phyloP scores from a whole-genome alignment of 177 flowering plant species.

The Vitis hybrid region DNA sequence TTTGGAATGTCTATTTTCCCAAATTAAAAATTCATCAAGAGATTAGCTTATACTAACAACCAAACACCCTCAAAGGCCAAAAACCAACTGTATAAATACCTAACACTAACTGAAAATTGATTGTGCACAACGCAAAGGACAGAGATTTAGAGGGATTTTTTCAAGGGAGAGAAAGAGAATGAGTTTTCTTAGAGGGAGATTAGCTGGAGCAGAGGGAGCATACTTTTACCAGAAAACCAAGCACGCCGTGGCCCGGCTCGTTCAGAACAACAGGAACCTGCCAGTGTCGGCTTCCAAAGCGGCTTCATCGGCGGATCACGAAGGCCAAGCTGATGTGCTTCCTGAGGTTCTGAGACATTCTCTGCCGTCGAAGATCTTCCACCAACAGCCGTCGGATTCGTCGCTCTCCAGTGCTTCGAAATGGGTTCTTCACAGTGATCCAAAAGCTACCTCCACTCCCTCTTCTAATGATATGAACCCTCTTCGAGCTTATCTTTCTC shows the following conservation, averaged over 20 bases:
- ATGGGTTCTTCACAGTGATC: slow-evolving; percentile 58
- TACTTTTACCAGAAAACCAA: slow-evolving; percentile 84
- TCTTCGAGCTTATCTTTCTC: slow-evolving; percentile 59
- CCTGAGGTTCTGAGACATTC: slow-evolving; percentile 84
- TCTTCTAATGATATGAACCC: slow-evolving; percentile 69
- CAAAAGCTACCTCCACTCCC: slow-evolving; percentile 10
- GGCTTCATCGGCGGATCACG: slow-evolving; percentile 11
- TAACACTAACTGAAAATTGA: too few relatives aligned
- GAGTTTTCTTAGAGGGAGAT: slow-evolving; percentile 83
- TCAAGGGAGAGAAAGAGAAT: slow-evolving; percentile 19
- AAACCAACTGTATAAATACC: too few relatives aligned
- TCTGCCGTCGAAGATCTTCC: slow-evolving; percentile 53
- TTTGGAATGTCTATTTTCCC: too few relatives aligned
- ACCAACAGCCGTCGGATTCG: slow-evolving; percentile 33
- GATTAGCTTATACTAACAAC: too few relatives aligned
- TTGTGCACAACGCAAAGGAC: neutral
- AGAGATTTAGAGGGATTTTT: neutral
- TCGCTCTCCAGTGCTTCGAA: slow-evolving; percentile 50
- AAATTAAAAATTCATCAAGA: too few relatives aligned
- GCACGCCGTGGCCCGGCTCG: slow-evolving; percentile 58
- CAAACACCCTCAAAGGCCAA: too few relatives aligned
- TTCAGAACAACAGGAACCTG: slow-evolving; percentile 23
- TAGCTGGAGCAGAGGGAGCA: slow-evolving; percentile 74
- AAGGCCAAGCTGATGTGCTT: slow-evolving; percentile 64
- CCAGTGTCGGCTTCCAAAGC: slow-evolving; percentile 21